These are phyloP conservation scores for Calendula officinalis DNA, from an alignment of 129 eudicot genomes.

Conservation along the genomic window DNA sequence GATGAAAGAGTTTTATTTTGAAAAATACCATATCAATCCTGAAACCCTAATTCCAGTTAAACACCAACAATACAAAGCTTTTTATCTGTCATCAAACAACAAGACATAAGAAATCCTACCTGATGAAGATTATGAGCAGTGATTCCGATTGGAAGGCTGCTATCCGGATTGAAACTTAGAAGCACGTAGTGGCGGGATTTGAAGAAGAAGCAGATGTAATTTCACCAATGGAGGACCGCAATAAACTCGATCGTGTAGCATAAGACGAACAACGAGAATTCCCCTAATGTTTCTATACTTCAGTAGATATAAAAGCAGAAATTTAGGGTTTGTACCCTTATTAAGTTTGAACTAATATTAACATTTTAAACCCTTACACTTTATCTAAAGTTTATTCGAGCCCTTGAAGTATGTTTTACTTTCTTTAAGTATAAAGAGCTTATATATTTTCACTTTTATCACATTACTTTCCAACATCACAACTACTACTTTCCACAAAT, in stretches of 20 bases:
- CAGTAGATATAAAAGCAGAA: not conserved
- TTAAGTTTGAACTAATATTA: not conserved
- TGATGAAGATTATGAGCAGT: constrained; percentile 33
- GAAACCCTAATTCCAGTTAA: constrained; percentile 8
- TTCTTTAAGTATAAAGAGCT: too few relatives aligned
- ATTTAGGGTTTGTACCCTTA: not conserved
- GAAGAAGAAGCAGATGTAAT: constrained; percentile 26
- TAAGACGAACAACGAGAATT: constrained; percentile 33
- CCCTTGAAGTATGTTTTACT: too few relatives aligned
- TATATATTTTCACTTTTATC: too few relatives aligned
- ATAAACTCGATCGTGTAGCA: constrained; percentile 34
- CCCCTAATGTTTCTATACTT: constrained; percentile 34
- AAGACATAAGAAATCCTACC: constrained; percentile 11
- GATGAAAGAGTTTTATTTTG: too few relatives aligned
- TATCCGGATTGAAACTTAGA: constrained; percentile 29
- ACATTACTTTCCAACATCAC: too few relatives aligned
- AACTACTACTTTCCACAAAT: too few relatives aligned
- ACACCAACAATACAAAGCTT: not conserved
- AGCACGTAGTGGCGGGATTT: constrained; percentile 27
- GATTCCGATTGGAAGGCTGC: constrained; percentile 26
- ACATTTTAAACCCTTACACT: constrained; percentile 1
- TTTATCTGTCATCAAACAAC: not conserved
- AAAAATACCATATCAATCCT: not conserved
- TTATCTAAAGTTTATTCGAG: not conserved
- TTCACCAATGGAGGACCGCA: constrained; percentile 37